phyloP scores from a whole-genome alignment of 441 rosid species.

The Iberis amara region DNA sequence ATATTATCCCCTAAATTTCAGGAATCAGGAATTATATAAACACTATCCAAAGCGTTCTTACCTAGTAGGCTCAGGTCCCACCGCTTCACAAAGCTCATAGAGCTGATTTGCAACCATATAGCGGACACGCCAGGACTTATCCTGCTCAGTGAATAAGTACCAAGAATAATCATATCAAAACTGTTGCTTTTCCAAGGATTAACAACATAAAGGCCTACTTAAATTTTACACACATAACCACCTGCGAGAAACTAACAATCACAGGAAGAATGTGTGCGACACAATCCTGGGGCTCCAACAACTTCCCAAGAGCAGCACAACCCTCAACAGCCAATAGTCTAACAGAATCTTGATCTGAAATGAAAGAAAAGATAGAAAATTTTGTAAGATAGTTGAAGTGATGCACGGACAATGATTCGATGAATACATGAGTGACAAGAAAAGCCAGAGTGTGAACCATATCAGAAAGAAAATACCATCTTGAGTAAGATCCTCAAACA shows the following conservation, averaged over 20 bases:
- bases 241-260: conserved; percentile 88
- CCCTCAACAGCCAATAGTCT: conserved; percentile 90
- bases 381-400: too few relatives aligned
- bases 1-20: neutral
- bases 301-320: conserved; percentile 81
- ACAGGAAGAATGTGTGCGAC: conserved; percentile 74
- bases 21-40: neutral
- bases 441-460: too few relatives aligned
- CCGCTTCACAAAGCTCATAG: conserved; percentile 86
- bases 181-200: neutral
- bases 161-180: conserved; percentile 9
- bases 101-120: conserved; percentile 93
- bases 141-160: conserved; percentile 39
- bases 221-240: conserved; percentile 22
- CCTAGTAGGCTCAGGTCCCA: conserved; percentile 87
- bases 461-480: conserved; percentile 49
- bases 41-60: conserved; percentile 22
- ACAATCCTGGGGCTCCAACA: conserved; percentile 87
- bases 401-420: too few relatives aligned
- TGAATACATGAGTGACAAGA: too few relatives aligned
- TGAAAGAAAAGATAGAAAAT: conserved; percentile 11
- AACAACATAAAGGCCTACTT: neutral
- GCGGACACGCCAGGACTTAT: conserved; percentile 96
- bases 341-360: conserved; percentile 87
- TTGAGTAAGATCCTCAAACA: conserved; percentile 75